Percentiles rank a stretch among this genome's conserved stretches.
phyloP scores from a whole-genome alignment of 768 basidiomycete species.

The Cytidiella melzeri region DNA sequence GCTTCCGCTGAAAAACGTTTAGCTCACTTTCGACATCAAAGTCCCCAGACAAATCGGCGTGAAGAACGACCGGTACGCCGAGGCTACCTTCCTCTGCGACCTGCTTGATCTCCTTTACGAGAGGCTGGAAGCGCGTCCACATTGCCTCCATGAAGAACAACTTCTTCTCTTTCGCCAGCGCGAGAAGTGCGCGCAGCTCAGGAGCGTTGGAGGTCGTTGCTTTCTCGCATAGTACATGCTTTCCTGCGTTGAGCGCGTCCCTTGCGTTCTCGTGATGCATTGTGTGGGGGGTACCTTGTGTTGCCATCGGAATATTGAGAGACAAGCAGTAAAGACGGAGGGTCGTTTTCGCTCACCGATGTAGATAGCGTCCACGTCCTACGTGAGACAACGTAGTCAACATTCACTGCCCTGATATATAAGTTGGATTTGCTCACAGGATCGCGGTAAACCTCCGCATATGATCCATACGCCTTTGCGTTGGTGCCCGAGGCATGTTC shows the following conservation, averaged over 20 bases:
- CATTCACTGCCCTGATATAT: slow-evolving; percentile 2
- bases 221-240: slow-evolving; percentile 88
- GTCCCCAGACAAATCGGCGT: slow-evolving; percentile 73
- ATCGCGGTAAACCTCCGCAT: slow-evolving; percentile 69
- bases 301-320: not conserved
- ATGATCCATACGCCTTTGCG: slow-evolving; percentile 67
- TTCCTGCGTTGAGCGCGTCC: slow-evolving; percentile 70
- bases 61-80: slow-evolving; percentile 59
- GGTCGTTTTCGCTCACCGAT: slow-evolving; percentile 40
- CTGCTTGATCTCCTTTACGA: slow-evolving; percentile 56
- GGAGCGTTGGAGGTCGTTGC: slow-evolving; percentile 74
- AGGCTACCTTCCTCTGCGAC: slow-evolving; percentile 57
- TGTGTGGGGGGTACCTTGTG: slow-evolving; percentile 75
- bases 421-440: slow-evolving; percentile 34
- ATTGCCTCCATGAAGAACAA: slow-evolving; percentile 92
- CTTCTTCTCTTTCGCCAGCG: slow-evolving; percentile 67
- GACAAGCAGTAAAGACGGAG: not conserved
- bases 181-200: slow-evolving; percentile 68
- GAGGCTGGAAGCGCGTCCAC: slow-evolving; percentile 82
- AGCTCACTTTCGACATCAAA: slow-evolving; percentile 59
- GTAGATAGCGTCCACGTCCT: slow-evolving; percentile 75
- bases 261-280: slow-evolving; percentile 74
- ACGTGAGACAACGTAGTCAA: not conserved
- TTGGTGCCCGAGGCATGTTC: slow-evolving; percentile 42
- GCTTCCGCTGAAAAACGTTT: not conserved